Conservation (phyloP, 192 early-diverging fungal genomes). For the Mortierella hygrophila region DNA sequence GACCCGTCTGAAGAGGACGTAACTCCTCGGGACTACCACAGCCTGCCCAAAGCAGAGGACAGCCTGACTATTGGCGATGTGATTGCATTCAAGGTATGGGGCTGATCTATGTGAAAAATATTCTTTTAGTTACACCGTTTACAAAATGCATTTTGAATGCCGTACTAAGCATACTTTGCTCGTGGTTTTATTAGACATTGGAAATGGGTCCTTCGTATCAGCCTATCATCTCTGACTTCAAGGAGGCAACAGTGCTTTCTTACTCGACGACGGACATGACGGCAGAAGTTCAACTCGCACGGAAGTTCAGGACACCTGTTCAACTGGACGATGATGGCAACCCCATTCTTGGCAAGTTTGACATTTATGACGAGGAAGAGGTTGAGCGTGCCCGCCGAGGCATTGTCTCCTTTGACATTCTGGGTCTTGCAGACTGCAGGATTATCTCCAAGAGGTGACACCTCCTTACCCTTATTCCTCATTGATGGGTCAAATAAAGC, state of each 20-base stretch:
- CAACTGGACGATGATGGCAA: slow-evolving; percentile 30
- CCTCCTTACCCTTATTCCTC: neutral
- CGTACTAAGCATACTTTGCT: neutral
- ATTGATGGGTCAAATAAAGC: neutral
- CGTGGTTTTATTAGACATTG: slow-evolving; percentile 21
- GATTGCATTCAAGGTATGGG: slow-evolving; percentile 29
- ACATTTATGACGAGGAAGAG: slow-evolving; percentile 38
- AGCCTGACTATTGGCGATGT: slow-evolving; percentile 17
- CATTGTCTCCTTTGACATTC: slow-evolving; percentile 22
- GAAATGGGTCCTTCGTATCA: slow-evolving; percentile 32
- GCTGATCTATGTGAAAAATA: neutral
- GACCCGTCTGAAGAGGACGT: neutral
- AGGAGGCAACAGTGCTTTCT: slow-evolving; percentile 30
- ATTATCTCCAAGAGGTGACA: slow-evolving; percentile 10
- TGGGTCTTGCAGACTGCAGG: slow-evolving; percentile 35
- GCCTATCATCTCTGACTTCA: slow-evolving; percentile 49
- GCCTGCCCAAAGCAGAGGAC: slow-evolving; percentile 10
- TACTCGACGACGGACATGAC: slow-evolving; percentile 16
- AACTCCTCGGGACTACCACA: slow-evolving; percentile 5
- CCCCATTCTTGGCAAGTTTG: slow-evolving; percentile 48
- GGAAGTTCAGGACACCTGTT: slow-evolving; percentile 19
- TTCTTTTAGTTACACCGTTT: neutral
- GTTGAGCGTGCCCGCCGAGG: slow-evolving; percentile 16
- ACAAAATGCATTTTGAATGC: neutral
- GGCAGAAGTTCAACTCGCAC: slow-evolving; percentile 30